phyloP scores from a whole-genome alignment of 129 eudicot genomes.

The Saposhnikovia divaricata region DNA sequence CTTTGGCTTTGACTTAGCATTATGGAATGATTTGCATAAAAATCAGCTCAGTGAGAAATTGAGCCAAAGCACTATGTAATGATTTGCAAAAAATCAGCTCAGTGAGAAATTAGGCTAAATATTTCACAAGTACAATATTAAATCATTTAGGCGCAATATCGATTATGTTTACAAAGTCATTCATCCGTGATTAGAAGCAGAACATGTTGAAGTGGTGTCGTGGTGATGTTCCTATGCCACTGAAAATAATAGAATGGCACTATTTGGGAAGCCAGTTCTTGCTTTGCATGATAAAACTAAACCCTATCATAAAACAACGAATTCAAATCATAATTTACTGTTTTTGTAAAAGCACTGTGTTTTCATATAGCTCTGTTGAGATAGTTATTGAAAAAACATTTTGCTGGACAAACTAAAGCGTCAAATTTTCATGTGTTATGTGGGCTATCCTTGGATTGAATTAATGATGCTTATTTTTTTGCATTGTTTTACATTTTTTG shows the following conservation, averaged over 20 bases:
- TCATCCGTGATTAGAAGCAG: not conserved
- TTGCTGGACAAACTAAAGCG: not conserved
- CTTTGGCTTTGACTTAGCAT: not conserved
- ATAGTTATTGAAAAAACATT: no score
- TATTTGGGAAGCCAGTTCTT: no score
- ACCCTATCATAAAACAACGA: no score
- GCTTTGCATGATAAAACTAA: no score
- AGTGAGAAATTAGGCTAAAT: not conserved
- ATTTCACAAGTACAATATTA: not conserved
- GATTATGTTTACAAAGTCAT: not conserved
- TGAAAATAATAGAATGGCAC: no score
- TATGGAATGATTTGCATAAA: not conserved
- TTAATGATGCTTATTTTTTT: not conserved
- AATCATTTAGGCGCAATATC: not conserved
- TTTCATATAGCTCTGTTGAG: no score
- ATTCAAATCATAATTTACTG: no score
- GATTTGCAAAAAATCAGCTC: not conserved
- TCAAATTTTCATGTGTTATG: not conserved
- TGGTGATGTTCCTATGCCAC: no score
- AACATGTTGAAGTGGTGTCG: not conserved
- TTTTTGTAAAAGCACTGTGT: no score
- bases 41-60: not conserved
- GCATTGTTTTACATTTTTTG: not conserved
- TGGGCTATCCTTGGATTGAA: not conserved
- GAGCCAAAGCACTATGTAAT: not conserved